These are phyloP conservation scores for Coprinopsis marcescibilis DNA, from an alignment of 768 basidiomycete species.

Conservation along the genomic window DNA sequence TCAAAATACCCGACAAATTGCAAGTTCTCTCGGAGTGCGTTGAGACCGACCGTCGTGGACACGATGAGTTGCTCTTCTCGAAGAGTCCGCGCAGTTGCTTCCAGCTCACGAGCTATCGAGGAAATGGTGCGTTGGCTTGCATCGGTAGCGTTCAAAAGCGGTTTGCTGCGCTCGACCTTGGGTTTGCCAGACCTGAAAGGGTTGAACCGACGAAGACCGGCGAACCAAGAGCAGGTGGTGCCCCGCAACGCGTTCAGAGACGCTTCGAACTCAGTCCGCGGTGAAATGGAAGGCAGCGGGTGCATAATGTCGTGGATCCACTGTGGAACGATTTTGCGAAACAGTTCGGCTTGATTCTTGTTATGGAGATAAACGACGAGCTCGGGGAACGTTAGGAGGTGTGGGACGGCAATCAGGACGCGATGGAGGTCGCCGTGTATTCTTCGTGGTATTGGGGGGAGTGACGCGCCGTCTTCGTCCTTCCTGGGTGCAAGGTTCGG, in stretches of 20 bases:
- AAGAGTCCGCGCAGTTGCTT: conserved; percentile 15
- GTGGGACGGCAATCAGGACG: conserved; percentile 26
- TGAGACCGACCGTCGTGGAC: conserved; percentile 17
- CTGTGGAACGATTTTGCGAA: conserved; percentile 29
- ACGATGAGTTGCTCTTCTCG: conserved; percentile 18
- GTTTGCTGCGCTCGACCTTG: too few relatives aligned
- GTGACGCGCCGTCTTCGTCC: neutral
- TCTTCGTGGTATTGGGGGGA: conserved; percentile 24
- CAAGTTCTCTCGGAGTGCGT: conserved; percentile 30
- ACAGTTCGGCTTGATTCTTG: conserved; percentile 31
- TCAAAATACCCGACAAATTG: conserved; percentile 28
- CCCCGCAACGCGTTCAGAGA: too few relatives aligned
- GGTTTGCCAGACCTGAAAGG: neutral
- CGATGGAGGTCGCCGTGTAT: conserved; percentile 29
- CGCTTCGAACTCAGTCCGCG: too few relatives aligned
- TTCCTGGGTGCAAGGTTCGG: conserved; percentile 24
- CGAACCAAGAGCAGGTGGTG: too few relatives aligned
- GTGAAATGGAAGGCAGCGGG: conserved; percentile 23
- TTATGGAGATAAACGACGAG: conserved; percentile 34
- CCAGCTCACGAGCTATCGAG: conserved; percentile 25
- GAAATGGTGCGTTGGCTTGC: conserved; percentile 12
- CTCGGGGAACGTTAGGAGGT: conserved; percentile 29
- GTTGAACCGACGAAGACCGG: too few relatives aligned
- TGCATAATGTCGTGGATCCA: conserved; percentile 33
- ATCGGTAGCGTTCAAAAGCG: neutral